phyloP scores from a whole-genome alignment of 1,284 basidiomycete genomes.

The Leucoagaricus sp. region DNA sequence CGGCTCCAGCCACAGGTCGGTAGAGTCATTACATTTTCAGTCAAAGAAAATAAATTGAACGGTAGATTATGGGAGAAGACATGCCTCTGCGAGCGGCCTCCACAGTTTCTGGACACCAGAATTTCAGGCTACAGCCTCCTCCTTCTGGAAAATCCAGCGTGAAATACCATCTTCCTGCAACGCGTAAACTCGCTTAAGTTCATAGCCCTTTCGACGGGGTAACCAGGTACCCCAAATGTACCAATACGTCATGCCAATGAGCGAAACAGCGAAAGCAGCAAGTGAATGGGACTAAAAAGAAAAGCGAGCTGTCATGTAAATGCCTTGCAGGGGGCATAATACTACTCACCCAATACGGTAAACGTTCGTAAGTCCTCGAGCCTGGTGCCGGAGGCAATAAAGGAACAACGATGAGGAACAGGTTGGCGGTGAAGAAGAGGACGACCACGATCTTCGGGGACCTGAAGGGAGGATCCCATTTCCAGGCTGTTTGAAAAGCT shows the following conservation, averaged over 20 bases:
- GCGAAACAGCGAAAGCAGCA: constrained; percentile 49
- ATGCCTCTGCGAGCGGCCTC: neutral
- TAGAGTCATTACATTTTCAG: no score
- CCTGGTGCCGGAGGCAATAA: constrained; percentile 57
- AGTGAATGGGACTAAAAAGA: constrained; percentile 50
- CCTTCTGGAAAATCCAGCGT: constrained; percentile 41
- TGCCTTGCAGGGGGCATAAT: neutral
- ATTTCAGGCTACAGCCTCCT: constrained; percentile 13
- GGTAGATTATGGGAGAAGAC: no score
- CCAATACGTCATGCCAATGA: constrained; percentile 62
- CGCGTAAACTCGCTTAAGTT: constrained; percentile 47
- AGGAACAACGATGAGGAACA: constrained; percentile 61
- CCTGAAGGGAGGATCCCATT: constrained; percentile 66
- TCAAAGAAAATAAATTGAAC: no score
- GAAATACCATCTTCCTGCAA: constrained; percentile 55
- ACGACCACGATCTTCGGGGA: constrained; percentile 48
- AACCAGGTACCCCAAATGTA: constrained; percentile 55
- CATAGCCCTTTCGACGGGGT: constrained; percentile 53
- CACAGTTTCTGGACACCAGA: neutral
- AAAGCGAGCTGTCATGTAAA: neutral
- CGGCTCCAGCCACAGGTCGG: no score
- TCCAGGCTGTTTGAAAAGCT: constrained; percentile 38
- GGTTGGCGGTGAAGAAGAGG: constrained; percentile 62
- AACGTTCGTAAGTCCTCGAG: constrained; percentile 49
- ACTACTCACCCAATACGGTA: constrained; percentile 67